Evolutionary conservation across 306 rosid genomes (phyloP), one percentile per base, ranked within the genome.

Genomic region (Citrullus mucosospermus): DNA sequence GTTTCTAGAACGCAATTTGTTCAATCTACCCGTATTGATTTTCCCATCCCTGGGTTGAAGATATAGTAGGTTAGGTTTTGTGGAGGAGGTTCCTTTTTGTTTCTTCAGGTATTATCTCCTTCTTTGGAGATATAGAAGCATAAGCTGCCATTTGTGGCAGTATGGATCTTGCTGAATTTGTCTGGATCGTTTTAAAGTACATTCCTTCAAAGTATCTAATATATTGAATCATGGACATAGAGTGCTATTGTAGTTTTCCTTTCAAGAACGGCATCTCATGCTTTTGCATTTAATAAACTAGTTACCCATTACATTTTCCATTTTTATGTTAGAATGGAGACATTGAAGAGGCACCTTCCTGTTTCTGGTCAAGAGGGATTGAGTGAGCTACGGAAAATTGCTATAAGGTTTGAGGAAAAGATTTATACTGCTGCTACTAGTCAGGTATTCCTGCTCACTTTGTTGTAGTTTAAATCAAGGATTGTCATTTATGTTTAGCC

Each of bases 391-490:
- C 77, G 14, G 62, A 86, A 84, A 80, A 90, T 92, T 75, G 96
- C 96, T 78, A 82, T 81, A 74, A 92, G 93, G 84, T 90, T 94
- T 81, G 95, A 94, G 86, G 98, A 94, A 44, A 89, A 92, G 84
- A 85, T 90, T 82, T 89, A 80, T 79, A 14, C 73, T 60, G 88
- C 85, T 51, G 90, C 97, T 54, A 83, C 86, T 32, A 90, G 79
- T 81, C 91, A 90, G 95, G 97, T 94, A 84, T n/a, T 78, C 54
- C 41, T 74, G 48, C 41, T 25, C 57, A 18, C 78, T 79, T 17
- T 36, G n/a, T 38, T 53, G 15, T 71, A 25, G 43, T 48, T 48
- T 25, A 48, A 53, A 12, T 48, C 59, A 48, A 46, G 41, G 36
- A 15, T 6, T 48, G 41, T 6, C 6, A 16, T 69, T 41, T 44